phyloP scores from a whole-genome alignment of 1,284 basidiomycete genomes.

The Puccinia polysora region DNA sequence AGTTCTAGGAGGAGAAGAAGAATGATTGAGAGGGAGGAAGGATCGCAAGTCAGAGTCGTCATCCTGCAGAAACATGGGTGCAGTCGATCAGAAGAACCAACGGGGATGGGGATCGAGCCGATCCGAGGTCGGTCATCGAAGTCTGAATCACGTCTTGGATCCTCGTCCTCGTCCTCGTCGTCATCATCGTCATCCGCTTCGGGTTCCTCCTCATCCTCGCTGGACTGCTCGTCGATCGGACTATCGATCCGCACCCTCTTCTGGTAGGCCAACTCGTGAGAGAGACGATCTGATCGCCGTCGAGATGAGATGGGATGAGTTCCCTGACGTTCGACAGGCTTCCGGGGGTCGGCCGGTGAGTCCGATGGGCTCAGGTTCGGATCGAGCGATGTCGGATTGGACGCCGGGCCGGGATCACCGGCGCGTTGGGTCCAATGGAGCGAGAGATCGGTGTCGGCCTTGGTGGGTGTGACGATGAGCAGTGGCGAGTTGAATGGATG shows the following conservation, averaged over 20 bases:
- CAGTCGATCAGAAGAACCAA: too few species aligned
- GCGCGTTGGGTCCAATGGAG: constrained; percentile 11
- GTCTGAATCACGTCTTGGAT: too few species aligned
- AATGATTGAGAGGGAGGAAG: too few species aligned
- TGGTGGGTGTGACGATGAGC: constrained; percentile 23
- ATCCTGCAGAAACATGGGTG: not conserved
- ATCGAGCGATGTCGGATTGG: not conserved
- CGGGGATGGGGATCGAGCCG: too few species aligned
- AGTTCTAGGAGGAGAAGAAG: not conserved
- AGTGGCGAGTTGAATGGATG: not conserved
- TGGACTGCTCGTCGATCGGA: not conserved
- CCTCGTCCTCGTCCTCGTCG: not conserved
- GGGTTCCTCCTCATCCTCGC: constrained; percentile 7
- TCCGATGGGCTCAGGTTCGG: not conserved
- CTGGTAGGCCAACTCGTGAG: not conserved
- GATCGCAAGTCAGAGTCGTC: not conserved
- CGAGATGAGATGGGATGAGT: constrained; percentile 10
- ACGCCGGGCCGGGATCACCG: too few species aligned
- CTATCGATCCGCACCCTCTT: not conserved
- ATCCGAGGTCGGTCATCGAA: too few species aligned
- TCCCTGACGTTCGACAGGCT: too few species aligned
- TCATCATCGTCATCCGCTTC: not conserved
- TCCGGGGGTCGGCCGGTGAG: too few species aligned
- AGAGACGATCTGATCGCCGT: constrained; percentile 8
- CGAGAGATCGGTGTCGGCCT: not conserved